These are phyloP conservation scores for Colletotrichum chlorophyti DNA, from an alignment of 2,329 filamentous ascomycete genomes.

Conservation along the genomic window DNA sequence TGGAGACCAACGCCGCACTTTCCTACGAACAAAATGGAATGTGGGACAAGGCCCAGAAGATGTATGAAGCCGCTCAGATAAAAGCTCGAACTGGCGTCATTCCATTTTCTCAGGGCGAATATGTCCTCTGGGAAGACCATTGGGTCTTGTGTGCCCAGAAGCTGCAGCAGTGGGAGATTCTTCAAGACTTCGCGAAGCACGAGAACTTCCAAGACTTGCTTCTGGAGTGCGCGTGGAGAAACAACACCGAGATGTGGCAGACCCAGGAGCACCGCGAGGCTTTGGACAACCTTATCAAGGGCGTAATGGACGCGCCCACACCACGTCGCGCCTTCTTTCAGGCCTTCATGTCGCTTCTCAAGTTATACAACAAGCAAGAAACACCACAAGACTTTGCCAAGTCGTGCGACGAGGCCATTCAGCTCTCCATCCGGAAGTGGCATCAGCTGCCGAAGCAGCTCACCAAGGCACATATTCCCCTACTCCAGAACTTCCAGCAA, in stretches of 20 bases:
- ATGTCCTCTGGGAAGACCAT: constrained; percentile 99
- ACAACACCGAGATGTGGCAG: constrained; percentile 94
- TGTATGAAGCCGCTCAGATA: constrained; percentile 96
- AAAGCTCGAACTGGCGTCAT: constrained; percentile 96
- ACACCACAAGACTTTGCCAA: constrained; percentile 81
- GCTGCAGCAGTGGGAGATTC: constrained; percentile 97
- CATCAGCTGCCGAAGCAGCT: constrained; percentile 94
- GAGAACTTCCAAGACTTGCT: constrained; percentile 98
- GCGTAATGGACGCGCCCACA: constrained; percentile 96
- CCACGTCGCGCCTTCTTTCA: constrained; percentile 96
- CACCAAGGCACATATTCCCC: constrained; percentile 92
- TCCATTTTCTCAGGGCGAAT: constrained; percentile 94
- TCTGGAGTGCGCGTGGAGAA: constrained; percentile 93
- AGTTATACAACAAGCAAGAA: constrained; percentile 90
- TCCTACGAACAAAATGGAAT: constrained; percentile 99
- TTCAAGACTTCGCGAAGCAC: constrained; percentile 97
- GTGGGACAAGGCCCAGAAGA: constrained; percentile 98
- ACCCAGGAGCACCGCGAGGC: constrained; percentile 85
- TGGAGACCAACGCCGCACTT: constrained; percentile 95
- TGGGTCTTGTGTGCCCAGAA: constrained; percentile 99
- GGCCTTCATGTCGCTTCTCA: constrained; percentile 95
- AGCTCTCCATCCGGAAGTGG: constrained; percentile 97
- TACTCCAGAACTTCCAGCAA: constrained; percentile 97
- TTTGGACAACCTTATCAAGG: constrained; percentile 92
- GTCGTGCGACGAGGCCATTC: constrained; percentile 95